A percentile compares a stretch with the other conserved stretches of the same genome.
Evolutionary conservation across 2,329 filamentous ascomycete species (phyloP).

Genomic region (Sclerotiophoma versabilis): DNA sequence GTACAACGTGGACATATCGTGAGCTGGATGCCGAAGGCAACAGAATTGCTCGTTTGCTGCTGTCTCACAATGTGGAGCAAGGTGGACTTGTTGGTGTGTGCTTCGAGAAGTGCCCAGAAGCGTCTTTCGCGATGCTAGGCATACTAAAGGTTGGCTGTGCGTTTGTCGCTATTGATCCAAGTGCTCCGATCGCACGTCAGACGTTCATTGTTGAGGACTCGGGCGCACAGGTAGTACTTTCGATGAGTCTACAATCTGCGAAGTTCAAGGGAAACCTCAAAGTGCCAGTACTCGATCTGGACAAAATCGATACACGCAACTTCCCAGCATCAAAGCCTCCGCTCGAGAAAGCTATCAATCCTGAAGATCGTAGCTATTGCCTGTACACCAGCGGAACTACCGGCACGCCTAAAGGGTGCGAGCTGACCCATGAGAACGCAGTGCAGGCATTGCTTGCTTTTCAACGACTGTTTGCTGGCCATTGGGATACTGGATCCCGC

Average conservation of each 20-base stretch:
- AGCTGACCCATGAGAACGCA: slow-evolving; percentile 86
- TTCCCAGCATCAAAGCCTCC: slow-evolving; percentile 46
- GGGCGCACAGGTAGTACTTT: slow-evolving; percentile 67
- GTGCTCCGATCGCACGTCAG: slow-evolving; percentile 75
- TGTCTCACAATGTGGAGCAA: slow-evolving; percentile 55
- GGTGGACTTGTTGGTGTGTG: slow-evolving; percentile 76
- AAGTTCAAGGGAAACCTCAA: slow-evolving; percentile 45
- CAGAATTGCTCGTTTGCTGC: slow-evolving; percentile 71
- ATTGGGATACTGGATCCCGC: slow-evolving; percentile 75
- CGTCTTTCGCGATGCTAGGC: slow-evolving; percentile 81
- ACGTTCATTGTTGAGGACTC: slow-evolving; percentile 82
- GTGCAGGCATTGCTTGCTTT: slow-evolving; percentile 92
- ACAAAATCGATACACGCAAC: slow-evolving; percentile 47
- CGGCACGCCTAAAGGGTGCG: slow-evolving; percentile 84
- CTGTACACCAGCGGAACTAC: slow-evolving; percentile 90
- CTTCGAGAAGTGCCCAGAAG: slow-evolving; percentile 85
- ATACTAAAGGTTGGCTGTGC: slow-evolving; percentile 83
- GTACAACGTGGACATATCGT: slow-evolving; percentile 73
- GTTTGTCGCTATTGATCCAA: slow-evolving; percentile 81
- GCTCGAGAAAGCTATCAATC: slow-evolving; percentile 35
- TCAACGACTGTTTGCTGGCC: slow-evolving; percentile 74
- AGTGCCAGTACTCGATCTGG: slow-evolving; percentile 56
- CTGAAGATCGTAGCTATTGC: slow-evolving; percentile 75
- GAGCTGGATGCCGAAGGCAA: slow-evolving; percentile 76
- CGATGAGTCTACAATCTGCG: slow-evolving; percentile 55